Evolutionary conservation across 1,284 basidiomycete species (phyloP).

Genomic region (Wallemia hederae): DNA sequence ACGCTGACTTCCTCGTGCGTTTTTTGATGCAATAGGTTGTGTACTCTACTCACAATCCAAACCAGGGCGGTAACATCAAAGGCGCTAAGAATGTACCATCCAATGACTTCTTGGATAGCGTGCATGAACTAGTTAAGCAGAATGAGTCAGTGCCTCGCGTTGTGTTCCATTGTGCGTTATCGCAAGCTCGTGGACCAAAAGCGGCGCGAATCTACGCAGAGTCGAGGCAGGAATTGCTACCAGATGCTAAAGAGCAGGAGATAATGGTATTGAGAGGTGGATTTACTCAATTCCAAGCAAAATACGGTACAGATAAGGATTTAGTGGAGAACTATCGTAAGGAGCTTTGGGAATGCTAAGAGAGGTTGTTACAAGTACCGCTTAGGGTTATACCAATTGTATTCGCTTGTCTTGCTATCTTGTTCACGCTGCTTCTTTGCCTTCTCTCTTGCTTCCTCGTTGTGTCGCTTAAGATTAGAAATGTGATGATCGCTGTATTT

Average conservation of each 20-base stretch:
- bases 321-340: constrained; percentile 14
- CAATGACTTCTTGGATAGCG: constrained; percentile 8
- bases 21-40: neutral
- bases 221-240: neutral
- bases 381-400: neutral
- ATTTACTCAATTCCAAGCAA: constrained; percentile 12
- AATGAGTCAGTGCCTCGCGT: constrained; percentile 7
- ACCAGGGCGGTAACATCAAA: constrained; percentile 15
- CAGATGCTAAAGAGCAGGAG: constrained; percentile 8
- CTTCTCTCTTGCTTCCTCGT: neutral
- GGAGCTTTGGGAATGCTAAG: constrained; percentile 8
- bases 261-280: constrained; percentile 15
- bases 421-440: neutral
- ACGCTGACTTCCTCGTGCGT: neutral
- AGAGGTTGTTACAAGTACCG: neutral
- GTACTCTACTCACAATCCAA: neutral
- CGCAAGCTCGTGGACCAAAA: constrained; percentile 14
- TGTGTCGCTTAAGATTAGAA: neutral
- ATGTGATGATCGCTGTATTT: neutral
- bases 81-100: constrained; percentile 12
- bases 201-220: constrained; percentile 9
- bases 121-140: constrained; percentile 10
- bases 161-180: constrained; percentile 16
- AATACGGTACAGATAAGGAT: constrained; percentile 11
- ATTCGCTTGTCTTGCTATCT: neutral